Evolutionary conservation across 2,329 filamentous ascomycete species (phyloP).

Genomic region (Colletotrichum coccodes): DNA sequence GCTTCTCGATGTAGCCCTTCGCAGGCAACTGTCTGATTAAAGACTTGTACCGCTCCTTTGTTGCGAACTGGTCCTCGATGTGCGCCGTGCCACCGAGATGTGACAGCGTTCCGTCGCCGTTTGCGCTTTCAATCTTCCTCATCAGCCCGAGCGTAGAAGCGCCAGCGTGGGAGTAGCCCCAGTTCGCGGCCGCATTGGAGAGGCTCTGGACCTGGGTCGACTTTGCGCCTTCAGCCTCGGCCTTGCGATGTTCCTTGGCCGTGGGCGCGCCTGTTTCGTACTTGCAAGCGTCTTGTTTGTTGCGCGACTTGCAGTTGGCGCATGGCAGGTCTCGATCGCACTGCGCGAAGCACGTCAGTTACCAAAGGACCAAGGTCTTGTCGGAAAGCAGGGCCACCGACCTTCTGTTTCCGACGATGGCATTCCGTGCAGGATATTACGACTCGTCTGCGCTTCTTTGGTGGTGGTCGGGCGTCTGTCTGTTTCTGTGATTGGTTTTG

Average conservation of each 20-base stretch:
- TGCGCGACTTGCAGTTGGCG: slow-evolving; percentile 67
- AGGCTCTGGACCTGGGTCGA: slow-evolving; percentile 43
- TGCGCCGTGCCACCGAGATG: slow-evolving; percentile 40
- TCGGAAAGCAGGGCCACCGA: background rate
- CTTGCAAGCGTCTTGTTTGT: slow-evolving; percentile 64
- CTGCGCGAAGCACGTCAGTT: slow-evolving; percentile 42
- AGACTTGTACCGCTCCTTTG: slow-evolving; percentile 67
- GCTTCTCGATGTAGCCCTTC: slow-evolving; percentile 62
- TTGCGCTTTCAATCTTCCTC: slow-evolving; percentile 61
- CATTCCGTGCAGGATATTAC: slow-evolving; percentile 74
- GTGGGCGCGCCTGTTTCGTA: slow-evolving; percentile 65
- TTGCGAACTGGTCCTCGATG: slow-evolving; percentile 48
- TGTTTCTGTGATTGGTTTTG: slow-evolving; percentile 1
- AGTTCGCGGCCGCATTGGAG: slow-evolving; percentile 55
- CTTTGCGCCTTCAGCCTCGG: slow-evolving; percentile 35
- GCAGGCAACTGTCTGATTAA: slow-evolving; percentile 68
- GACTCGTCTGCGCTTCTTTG: slow-evolving; percentile 67
- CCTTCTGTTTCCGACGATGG: slow-evolving; percentile 72
- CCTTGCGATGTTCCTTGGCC: slow-evolving; percentile 46
- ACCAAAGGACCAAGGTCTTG: background rate
- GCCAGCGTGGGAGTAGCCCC: slow-evolving; percentile 63
- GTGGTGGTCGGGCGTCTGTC: slow-evolving; percentile 46
- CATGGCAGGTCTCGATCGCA: slow-evolving; percentile 70
- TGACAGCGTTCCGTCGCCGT: slow-evolving; percentile 45
- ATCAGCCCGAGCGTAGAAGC: slow-evolving; percentile 66